Conservation (phyloP, 1,284 basidiomycete genomes). For the Trametes pubescens region DNA sequence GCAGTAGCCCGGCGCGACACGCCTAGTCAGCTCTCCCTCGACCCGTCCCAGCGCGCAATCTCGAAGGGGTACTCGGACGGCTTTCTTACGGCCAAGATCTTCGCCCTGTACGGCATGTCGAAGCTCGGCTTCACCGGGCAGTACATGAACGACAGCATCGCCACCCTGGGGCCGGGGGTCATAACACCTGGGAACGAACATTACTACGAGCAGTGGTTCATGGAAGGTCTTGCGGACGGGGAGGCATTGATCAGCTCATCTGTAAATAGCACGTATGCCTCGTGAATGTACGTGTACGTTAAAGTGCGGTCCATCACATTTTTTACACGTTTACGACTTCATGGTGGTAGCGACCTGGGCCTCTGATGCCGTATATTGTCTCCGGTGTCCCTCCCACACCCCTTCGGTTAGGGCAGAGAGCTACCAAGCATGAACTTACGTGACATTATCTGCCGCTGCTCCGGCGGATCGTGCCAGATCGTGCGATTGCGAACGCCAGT, state of each 20-base stretch:
- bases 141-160: slow-evolving; percentile 62
- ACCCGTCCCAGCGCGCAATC: slow-evolving; percentile 38
- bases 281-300: not conserved
- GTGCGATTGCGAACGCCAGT: not conserved
- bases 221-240: slow-evolving; percentile 53
- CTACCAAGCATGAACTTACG: slow-evolving; percentile 4
- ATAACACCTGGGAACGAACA: slow-evolving; percentile 51
- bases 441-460: not conserved
- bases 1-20: slow-evolving; percentile 9
- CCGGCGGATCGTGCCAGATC: not conserved
- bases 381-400: slow-evolving; percentile 1
- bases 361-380: not conserved
- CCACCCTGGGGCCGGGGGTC: slow-evolving; percentile 46
- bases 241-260: slow-evolving; percentile 41
- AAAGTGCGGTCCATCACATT: not conserved
- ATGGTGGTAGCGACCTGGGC: not conserved
- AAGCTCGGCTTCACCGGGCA: slow-evolving; percentile 73
- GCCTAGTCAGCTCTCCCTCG: slow-evolving; percentile 20
- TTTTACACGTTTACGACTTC: not conserved
- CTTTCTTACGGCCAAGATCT: slow-evolving; percentile 65
- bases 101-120: slow-evolving; percentile 62
- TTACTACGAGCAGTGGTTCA: slow-evolving; percentile 56
- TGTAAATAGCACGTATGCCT: slow-evolving; percentile 6
- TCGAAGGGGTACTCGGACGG: slow-evolving; percentile 70
- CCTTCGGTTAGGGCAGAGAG: slow-evolving; percentile 1